Conservation (phyloP, 2,329 filamentous ascomycete species). For the Aureobasidium sp. region DNA sequence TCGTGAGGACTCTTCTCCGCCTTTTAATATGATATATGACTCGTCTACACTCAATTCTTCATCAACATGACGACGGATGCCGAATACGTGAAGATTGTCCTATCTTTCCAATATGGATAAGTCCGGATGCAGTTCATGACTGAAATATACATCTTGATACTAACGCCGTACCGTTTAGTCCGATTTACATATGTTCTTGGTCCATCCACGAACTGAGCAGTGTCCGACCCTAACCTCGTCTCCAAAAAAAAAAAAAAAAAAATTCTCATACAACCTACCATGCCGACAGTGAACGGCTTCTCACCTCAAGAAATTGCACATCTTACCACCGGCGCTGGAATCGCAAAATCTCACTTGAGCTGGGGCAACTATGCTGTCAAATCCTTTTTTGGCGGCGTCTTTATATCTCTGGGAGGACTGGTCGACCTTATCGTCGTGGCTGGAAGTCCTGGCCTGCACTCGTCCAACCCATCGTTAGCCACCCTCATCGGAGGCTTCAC, state of each 20-base stretch:
- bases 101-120: too few relatives aligned
- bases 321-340: slow-evolving; percentile 18
- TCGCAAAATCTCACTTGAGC: slow-evolving; percentile 24
- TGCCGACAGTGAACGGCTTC: slow-evolving; percentile 4
- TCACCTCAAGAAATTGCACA: slow-evolving; percentile 19
- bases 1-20: too few relatives aligned
- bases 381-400: slow-evolving; percentile 27
- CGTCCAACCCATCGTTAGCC: slow-evolving; percentile 20
- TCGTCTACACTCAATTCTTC: too few relatives aligned
- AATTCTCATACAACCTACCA: not conserved
- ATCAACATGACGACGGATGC: too few relatives aligned
- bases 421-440: slow-evolving; percentile 30
- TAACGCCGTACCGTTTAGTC: too few relatives aligned
- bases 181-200: too few relatives aligned
- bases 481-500: slow-evolving; percentile 17
- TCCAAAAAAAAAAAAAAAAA: too few relatives aligned
- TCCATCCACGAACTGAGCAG: too few relatives aligned
- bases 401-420: slow-evolving; percentile 31
- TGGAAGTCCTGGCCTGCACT: slow-evolving; percentile 23
- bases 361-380: slow-evolving; percentile 30
- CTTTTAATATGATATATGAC: too few relatives aligned
- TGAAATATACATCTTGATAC: too few relatives aligned
- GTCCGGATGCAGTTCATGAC: too few relatives aligned
- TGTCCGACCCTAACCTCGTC: not conserved
- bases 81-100: too few relatives aligned